Evolutionary conservation across 495 filamentous ascomycete species (phyloP).

Genomic region (Pyrenula aspistea): DNA sequence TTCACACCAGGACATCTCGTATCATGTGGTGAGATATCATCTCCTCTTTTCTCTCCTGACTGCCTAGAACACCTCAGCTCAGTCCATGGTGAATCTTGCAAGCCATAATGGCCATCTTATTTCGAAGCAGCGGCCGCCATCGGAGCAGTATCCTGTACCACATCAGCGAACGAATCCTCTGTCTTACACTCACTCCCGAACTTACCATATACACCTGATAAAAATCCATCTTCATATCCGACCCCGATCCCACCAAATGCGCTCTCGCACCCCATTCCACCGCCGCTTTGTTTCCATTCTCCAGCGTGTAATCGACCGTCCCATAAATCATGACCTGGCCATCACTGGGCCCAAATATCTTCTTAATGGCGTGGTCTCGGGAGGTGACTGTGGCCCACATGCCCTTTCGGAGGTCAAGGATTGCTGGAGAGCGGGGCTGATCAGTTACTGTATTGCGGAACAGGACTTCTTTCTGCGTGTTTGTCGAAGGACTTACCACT

Average conservation of each 20-base stretch:
- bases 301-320: slow-evolving; percentile 26
- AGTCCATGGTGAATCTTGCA: not conserved
- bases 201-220: slow-evolving; percentile 39
- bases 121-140: not conserved
- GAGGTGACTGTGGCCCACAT: slow-evolving; percentile 29
- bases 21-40: too few species aligned
- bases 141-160: not conserved
- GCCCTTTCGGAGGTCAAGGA: slow-evolving; percentile 22
- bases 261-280: slow-evolving; percentile 29
- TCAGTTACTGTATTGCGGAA: not conserved
- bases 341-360: slow-evolving; percentile 24
- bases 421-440: slow-evolving; percentile 14
- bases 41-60: too few species aligned
- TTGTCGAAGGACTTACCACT: slow-evolving; percentile 14
- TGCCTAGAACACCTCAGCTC: too few species aligned
- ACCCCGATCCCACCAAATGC: slow-evolving; percentile 17
- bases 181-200: not conserved
- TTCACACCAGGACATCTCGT: too few species aligned
- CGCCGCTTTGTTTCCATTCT: slow-evolving; percentile 22
- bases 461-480: not conserved
- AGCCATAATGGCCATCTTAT: not conserved
- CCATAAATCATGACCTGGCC: slow-evolving; percentile 33
- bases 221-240: slow-evolving; percentile 26
- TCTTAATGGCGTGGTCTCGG: slow-evolving; percentile 18
- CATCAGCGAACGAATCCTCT: not conserved